Evolutionary conservation across 1,139 yeast genomes (phyloP).

Genomic region (Scheffersomyces stambukii): DNA sequence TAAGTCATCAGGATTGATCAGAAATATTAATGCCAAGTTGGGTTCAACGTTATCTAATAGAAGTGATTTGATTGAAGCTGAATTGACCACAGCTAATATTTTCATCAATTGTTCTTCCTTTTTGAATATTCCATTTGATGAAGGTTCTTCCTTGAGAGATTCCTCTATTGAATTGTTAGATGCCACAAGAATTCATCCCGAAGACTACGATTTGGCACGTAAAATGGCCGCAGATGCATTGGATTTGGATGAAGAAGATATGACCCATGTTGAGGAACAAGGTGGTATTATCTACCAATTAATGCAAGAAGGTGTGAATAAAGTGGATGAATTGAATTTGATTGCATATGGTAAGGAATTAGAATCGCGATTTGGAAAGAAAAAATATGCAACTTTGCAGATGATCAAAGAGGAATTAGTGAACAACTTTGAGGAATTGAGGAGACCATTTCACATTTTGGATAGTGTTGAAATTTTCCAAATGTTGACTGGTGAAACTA

Average conservation of each 20-base stretch:
- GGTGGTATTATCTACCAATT: constrained; percentile 86
- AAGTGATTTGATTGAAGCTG: constrained; percentile 74
- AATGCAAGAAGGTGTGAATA: constrained; percentile 77
- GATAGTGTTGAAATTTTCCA: constrained; percentile 74
- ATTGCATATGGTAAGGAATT: constrained; percentile 94
- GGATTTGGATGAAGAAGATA: constrained; percentile 92
- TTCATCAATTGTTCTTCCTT: constrained; percentile 93
- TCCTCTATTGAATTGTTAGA: constrained; percentile 75
- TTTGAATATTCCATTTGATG: constrained; percentile 73
- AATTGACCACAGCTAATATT: constrained; percentile 71
- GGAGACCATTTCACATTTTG: constrained; percentile 67
- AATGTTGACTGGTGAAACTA: constrained; percentile 85
- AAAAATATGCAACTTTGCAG: constrained; percentile 77
- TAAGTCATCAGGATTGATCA: constrained; percentile 82
- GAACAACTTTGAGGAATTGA: constrained; percentile 80
- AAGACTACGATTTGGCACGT: constrained; percentile 91
- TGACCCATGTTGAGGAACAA: constrained; percentile 68
- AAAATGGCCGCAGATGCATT: constrained; percentile 98
- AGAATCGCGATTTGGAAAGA: constrained; percentile 69
- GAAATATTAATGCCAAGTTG: constrained; percentile 67
- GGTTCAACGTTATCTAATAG: constrained; percentile 69
- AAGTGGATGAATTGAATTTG: constrained; percentile 80
- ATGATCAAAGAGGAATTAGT: constrained; percentile 87
- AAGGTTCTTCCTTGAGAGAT: constrained; percentile 40
- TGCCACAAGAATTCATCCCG: constrained; percentile 96